Conservation (phyloP, 2,329 filamentous ascomycete genomes). For the Alternaria longipes region DNA sequence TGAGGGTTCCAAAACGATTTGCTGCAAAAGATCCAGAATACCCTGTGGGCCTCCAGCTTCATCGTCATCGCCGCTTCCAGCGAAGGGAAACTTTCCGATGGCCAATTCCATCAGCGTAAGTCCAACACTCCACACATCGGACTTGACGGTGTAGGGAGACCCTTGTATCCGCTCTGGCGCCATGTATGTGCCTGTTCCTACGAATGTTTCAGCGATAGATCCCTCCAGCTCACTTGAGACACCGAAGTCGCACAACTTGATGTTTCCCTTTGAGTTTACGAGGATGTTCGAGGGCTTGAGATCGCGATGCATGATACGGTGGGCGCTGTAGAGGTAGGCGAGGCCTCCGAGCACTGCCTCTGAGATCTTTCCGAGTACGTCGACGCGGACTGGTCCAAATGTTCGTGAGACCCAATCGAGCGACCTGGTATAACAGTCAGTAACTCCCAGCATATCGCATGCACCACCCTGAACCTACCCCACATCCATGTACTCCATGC, state of each 20-base stretch:
- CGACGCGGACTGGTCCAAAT: constrained; percentile 93
- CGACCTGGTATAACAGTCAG: constrained; percentile 65
- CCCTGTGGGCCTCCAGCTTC: constrained; percentile 80
- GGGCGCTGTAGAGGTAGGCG: constrained; percentile 92
- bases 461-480: constrained; percentile 71
- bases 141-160: constrained; percentile 96
- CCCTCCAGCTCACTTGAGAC: constrained; percentile 98
- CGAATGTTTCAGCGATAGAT: constrained; percentile 97
- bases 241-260: constrained; percentile 98
- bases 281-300: constrained; percentile 99
- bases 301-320: constrained; percentile 98
- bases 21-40: constrained; percentile 93
- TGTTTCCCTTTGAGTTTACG: constrained; percentile 90
- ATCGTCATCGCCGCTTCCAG: constrained; percentile 77
- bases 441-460: not conserved
- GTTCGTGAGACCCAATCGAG: constrained; percentile 93
- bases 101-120: constrained; percentile 95
- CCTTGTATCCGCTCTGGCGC: constrained; percentile 97
- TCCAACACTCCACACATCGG: constrained; percentile 98
- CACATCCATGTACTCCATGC: constrained; percentile 99
- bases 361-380: constrained; percentile 96
- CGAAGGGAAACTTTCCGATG: constrained; percentile 97
- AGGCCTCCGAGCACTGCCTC: constrained; percentile 93
- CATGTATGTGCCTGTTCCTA: constrained; percentile 99
- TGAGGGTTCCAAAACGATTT: constrained; percentile 96